Base-by-base conservation (phyloP, 805 yeast genomes). In the Wickerhamomyces mucosus region DNA sequence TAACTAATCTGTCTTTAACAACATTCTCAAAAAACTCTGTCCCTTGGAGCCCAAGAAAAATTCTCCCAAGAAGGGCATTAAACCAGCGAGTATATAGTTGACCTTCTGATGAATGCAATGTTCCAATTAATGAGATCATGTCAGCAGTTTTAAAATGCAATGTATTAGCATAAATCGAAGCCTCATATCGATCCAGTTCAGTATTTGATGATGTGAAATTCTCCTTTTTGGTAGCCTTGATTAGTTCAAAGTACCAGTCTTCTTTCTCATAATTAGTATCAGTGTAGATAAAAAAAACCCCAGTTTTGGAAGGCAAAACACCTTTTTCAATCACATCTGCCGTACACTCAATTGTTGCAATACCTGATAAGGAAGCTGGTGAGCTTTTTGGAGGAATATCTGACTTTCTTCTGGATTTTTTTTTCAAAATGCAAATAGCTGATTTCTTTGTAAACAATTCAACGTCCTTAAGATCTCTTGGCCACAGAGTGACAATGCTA, bases 51-150 rank as follows among this genome's bases (percentile, higher is more conserved):
- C 85, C 70, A 24, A 92, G 58, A 47, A 88, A 92, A 10, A 89
- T 42, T 35, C 98, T 64, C 0, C 97, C 97, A 11, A 82, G 42
- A 3, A 88, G 39, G 0, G 95, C 96, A 55, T 92, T 92, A 15
- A 92, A 54, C 98, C 97, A 92, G 47, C 82, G 75, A 0, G 94
- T 75, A 15, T 83, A 79, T 18, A 80, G 55, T 46, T 85, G 92
- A 2, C 84, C 85, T 44, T 83, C 94, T 0, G 88, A 72, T 2
- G 94, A 77, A 49, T 88, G 81, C 24, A 88, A 55, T 2, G 78
- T 70, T 42, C 80, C 86, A 32, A 85, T 81, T 39, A 92, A 59
- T 29, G 70, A 72, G 33, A 84, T 66, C 65, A 81, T 72, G 47
- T 85, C 83, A 3, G 67, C 60, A 0, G 94, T 82, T 23, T 67